Evolutionary conservation across 2,329 filamentous ascomycete genomes (phyloP).

Genomic region (Calonectria henricotiae): DNA sequence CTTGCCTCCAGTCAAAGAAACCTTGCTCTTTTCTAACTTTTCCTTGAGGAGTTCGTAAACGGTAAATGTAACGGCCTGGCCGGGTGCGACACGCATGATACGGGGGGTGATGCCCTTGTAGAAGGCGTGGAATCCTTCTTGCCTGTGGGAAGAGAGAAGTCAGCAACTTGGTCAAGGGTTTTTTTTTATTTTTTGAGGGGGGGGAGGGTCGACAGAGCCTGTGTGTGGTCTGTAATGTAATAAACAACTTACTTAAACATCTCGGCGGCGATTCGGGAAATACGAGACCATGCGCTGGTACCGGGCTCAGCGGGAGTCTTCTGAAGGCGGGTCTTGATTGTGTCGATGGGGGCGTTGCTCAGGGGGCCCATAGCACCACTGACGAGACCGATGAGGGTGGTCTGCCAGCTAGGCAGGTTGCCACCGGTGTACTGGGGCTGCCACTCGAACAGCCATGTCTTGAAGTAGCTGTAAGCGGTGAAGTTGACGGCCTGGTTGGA

Average conservation of each 20-base stretch:
- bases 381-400: constrained; percentile 90
- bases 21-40: constrained; percentile 78
- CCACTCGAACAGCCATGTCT: constrained; percentile 80
- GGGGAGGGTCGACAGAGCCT: background rate
- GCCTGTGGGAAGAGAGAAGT: constrained; percentile 65
- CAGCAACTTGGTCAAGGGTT: constrained; percentile 24
- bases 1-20: constrained; percentile 73
- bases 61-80: constrained; percentile 85
- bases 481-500: constrained; percentile 99
- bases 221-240: no score
- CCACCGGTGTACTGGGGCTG: constrained; percentile 79
- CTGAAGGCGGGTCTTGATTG: constrained; percentile 97
- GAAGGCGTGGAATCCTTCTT: constrained; percentile 95
- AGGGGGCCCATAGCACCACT: constrained; percentile 96
- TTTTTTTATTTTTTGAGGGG: no score
- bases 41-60: constrained; percentile 86
- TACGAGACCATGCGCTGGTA: constrained; percentile 85
- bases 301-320: constrained; percentile 88
- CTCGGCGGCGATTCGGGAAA: constrained; percentile 82
- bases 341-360: constrained; percentile 98
- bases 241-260: constrained; percentile 80
- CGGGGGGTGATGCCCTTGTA: constrained; percentile 99
- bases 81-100: constrained; percentile 97
- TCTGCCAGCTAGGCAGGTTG: constrained; percentile 89
- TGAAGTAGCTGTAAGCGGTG: constrained; percentile 96